These are phyloP conservation scores for Neostapfia colusana DNA, from an alignment of 176 grass and related monocot species.

Conservation along the genomic window DNA sequence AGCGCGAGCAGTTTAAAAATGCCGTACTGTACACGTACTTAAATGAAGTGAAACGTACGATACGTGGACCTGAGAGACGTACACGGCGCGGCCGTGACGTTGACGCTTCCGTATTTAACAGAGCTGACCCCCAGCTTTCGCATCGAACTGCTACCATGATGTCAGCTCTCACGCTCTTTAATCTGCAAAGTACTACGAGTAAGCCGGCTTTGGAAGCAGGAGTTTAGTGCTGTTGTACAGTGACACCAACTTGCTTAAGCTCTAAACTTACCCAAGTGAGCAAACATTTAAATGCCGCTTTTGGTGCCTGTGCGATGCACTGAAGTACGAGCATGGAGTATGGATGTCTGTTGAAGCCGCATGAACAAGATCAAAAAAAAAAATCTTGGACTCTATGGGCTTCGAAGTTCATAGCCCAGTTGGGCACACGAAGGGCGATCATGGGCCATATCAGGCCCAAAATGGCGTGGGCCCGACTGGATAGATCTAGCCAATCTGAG, in stretches of 20 bases:
- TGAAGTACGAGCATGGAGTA: too few relatives aligned
- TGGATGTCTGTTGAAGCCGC: too few relatives aligned
- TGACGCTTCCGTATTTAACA: constrained; percentile 34
- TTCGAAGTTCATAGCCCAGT: background rate
- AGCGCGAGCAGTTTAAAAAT: background rate
- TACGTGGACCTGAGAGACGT: background rate
- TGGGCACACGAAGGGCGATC: background rate
- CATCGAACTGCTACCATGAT: background rate
- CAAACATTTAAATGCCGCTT: too few relatives aligned
- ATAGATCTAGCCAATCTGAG: too few relatives aligned
- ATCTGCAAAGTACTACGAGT: constrained; percentile 25
- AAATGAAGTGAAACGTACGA: constrained; percentile 15
- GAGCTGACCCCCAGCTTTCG: constrained; percentile 10
- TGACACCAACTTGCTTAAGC: too few relatives aligned
- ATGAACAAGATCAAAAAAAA: too few relatives aligned
- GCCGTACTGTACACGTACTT: background rate
- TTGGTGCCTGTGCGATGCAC: too few relatives aligned
- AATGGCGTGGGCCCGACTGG: too few relatives aligned
- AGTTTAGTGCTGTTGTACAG: background rate
- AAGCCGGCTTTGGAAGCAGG: background rate
- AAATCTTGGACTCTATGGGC: background rate
- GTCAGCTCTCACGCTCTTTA: constrained; percentile 16
- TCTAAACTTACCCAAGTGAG: too few relatives aligned
- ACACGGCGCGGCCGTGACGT: constrained; percentile 29
- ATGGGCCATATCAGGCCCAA: background rate